Evolutionary conservation across 805 yeast genomes (phyloP).

Genomic region (Zygosaccharomyces siamensis): DNA sequence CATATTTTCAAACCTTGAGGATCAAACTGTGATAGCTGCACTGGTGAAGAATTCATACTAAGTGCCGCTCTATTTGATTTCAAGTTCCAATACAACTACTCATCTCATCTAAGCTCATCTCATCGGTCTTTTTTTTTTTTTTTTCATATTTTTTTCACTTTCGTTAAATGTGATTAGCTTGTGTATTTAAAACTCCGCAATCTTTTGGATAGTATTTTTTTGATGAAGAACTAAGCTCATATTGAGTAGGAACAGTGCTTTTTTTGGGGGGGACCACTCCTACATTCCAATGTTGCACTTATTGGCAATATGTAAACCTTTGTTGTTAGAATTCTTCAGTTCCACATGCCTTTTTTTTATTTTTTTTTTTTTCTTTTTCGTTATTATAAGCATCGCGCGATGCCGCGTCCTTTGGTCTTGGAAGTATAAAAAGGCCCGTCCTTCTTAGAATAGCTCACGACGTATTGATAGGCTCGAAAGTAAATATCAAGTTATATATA

Average conservation of each 20-base stretch:
- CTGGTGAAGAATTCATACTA: slow-evolving; percentile 13
- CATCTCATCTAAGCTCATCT: slow-evolving; percentile 10
- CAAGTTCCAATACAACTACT: neutral
- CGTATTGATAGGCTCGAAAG: neutral
- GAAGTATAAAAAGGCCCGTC: slow-evolving; percentile 10
- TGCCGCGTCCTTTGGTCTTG: slow-evolving; percentile 8
- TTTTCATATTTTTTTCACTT: slow-evolving; percentile 14
- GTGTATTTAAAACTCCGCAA: neutral
- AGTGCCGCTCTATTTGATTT: neutral
- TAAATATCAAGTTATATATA: slow-evolving; percentile 17
- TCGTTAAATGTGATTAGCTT: slow-evolving; percentile 8
- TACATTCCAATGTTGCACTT: no score
- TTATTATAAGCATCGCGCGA: slow-evolving; percentile 5
- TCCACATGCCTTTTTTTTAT: neutral
- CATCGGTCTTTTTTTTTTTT: slow-evolving; percentile 9
- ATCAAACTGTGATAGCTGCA: slow-evolving; percentile 52
- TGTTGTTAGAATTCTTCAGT: neutral
- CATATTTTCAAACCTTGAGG: slow-evolving; percentile 59
- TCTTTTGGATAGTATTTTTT: neutral
- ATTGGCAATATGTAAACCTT: no score
- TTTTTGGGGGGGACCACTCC: no score
- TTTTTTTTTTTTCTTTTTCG: neutral
- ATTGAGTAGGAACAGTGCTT: no score
- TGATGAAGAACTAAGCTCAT: no score
- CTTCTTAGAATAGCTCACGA: neutral